A percentile compares a stretch with the other conserved stretches of the same genome.
These are phyloP conservation scores for Cryphonectria japonica DNA, from an alignment of 2,329 filamentous ascomycete species.

Conservation along the genomic window DNA sequence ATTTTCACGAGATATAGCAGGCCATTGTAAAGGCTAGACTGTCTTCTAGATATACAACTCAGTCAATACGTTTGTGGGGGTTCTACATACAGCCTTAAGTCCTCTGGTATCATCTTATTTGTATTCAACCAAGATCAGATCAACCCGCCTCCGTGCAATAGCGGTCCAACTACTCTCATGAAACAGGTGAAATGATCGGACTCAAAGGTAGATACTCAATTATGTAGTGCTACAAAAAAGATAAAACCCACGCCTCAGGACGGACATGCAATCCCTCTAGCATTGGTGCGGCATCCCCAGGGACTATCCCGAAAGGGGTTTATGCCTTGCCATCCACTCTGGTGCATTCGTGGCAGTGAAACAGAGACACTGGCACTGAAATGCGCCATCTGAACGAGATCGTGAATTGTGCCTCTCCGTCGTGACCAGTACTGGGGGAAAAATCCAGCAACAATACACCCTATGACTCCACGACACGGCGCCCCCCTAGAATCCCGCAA, in stretches of 20 bases:
- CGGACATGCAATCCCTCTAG: not conserved
- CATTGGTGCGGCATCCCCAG: not conserved
- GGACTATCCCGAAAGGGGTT: not conserved
- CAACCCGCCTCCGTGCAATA: not conserved
- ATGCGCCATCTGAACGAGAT: not conserved
- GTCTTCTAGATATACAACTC: not conserved
- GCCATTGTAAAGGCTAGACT: not conserved
- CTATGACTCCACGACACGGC: constrained; percentile 17
- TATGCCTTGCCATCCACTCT: not conserved
- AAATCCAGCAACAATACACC: not conserved
- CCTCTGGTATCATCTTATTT: not conserved
- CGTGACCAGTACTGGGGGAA: constrained; percentile 6
- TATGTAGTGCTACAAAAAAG: not conserved
- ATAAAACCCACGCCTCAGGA: not conserved
- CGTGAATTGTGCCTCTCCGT: constrained; percentile 8
- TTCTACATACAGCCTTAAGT: not conserved
- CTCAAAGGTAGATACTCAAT: not conserved
- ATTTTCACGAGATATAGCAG: not conserved
- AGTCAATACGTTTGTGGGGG: not conserved
- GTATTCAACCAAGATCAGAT: not conserved
- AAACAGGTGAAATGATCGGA: not conserved
- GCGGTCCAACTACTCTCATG: not conserved
- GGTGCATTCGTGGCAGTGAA: not conserved
- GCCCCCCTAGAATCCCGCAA: constrained; percentile 16
- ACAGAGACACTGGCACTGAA: not conserved